Conservation (phyloP, 192 early-diverging fungal genomes). For the Coemansia sp. region DNA sequence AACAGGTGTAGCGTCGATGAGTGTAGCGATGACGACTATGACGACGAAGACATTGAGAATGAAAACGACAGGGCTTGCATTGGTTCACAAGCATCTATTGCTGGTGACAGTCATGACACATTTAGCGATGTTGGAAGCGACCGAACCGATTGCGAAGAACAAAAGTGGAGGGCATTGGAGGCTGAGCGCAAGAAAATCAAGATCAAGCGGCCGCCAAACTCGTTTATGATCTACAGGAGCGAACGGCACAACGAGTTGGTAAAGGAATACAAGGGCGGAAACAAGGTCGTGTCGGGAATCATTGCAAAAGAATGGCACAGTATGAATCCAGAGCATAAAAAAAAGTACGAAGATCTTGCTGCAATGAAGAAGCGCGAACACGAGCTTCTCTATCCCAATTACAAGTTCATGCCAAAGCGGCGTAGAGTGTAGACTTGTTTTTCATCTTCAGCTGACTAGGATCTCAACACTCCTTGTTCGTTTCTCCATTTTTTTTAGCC, state of each 20-base stretch:
- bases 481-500: too few species aligned
- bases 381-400: constrained; percentile 52
- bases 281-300: constrained; percentile 52
- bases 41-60: too few species aligned
- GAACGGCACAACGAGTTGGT: constrained; percentile 50
- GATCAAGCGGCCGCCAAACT: constrained; percentile 55
- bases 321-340: constrained; percentile 29
- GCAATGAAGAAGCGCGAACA: constrained; percentile 52
- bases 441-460: too few species aligned
- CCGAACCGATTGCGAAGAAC: constrained; percentile 1
- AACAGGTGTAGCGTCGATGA: constrained; percentile 6
- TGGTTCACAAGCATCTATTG: not conserved
- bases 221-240: constrained; percentile 56
- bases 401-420: constrained; percentile 53
- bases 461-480: too few species aligned
- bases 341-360: constrained; percentile 41
- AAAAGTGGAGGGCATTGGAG: constrained; percentile 4
- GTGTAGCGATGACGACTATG: not conserved
- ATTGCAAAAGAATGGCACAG: constrained; percentile 50
- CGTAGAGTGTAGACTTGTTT: constrained; percentile 13
- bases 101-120: not conserved
- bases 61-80: not conserved
- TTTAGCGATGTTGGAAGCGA: constrained; percentile 10
- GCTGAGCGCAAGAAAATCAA: constrained; percentile 43
- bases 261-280: constrained; percentile 45